These are phyloP conservation scores for Calonectria honghensis DNA, from an alignment of 2,329 filamentous ascomycete genomes.

Conservation along the genomic window DNA sequence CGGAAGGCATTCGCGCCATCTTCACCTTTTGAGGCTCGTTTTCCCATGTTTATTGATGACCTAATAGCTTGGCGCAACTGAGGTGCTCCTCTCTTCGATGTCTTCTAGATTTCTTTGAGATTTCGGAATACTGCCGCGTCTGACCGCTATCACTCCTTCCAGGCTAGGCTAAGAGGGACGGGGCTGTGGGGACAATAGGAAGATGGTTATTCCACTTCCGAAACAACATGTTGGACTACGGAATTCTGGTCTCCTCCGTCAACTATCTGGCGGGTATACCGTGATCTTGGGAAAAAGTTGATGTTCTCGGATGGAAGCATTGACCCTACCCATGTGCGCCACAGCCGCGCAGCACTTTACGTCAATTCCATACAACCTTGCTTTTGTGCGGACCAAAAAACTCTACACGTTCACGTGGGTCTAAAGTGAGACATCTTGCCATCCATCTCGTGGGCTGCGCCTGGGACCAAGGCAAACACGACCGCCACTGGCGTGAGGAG, in stretches of 20 bases:
- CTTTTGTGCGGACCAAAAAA: constrained; percentile 20
- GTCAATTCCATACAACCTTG: constrained; percentile 2
- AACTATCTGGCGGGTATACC: background rate
- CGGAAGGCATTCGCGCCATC: constrained; percentile 65
- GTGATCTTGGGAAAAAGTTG: background rate
- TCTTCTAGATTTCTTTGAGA: constrained; percentile 54
- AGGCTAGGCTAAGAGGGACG: constrained; percentile 34
- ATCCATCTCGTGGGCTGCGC: constrained; percentile 52
- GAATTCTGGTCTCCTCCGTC: background rate
- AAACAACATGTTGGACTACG: background rate
- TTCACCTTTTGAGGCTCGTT: constrained; percentile 63
- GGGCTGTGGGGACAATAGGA: constrained; percentile 32
- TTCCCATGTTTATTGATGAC: constrained; percentile 63
- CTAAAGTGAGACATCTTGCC: constrained; percentile 53
- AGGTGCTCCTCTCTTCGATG: constrained; percentile 29
- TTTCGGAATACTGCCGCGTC: constrained; percentile 61
- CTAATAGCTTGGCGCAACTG: constrained; percentile 47
- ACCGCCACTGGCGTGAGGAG: constrained; percentile 39
- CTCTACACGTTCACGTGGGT: constrained; percentile 48
- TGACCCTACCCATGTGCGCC: constrained; percentile 29
- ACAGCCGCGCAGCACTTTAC: constrained; percentile 25
- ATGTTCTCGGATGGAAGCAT: constrained; percentile 5
- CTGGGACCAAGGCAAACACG: constrained; percentile 33
- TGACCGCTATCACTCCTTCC: constrained; percentile 58
- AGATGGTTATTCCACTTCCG: constrained; percentile 44